Conservation (phyloP, 805 yeast species). For the Yarrowia yakushimensis region DNA sequence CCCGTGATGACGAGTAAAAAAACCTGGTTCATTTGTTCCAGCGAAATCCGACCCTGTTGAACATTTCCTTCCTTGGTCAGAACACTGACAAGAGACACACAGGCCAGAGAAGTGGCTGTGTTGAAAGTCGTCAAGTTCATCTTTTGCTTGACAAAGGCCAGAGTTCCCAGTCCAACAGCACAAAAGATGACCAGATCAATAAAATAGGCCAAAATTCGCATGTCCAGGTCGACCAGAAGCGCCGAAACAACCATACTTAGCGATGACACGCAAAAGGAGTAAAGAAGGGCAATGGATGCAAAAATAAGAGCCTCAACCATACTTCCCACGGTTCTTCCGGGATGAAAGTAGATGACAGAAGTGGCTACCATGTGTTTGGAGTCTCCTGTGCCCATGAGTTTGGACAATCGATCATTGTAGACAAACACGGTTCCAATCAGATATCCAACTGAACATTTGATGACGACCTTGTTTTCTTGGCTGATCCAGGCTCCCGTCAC, state of each 20-base stretch:
- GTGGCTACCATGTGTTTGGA: slow-evolving; percentile 81
- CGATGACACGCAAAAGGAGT: slow-evolving; percentile 51
- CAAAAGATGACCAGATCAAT: slow-evolving; percentile 51
- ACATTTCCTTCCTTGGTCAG: slow-evolving; percentile 70
- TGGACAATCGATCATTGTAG: slow-evolving; percentile 45
- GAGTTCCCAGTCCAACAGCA: slow-evolving; percentile 57
- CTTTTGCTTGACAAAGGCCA: slow-evolving; percentile 67
- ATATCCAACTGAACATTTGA: slow-evolving; percentile 74
- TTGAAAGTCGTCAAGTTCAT: slow-evolving; percentile 67
- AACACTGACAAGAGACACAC: slow-evolving; percentile 66
- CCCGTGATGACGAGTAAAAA: slow-evolving; percentile 60
- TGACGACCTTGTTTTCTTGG: slow-evolving; percentile 31
- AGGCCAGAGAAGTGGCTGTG: slow-evolving; percentile 76
- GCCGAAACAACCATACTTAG: slow-evolving; percentile 52
- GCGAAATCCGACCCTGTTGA: slow-evolving; percentile 56
- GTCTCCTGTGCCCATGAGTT: slow-evolving; percentile 59
- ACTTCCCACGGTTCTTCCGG: slow-evolving; percentile 72
- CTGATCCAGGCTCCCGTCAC: background rate
- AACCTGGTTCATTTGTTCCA: slow-evolving; percentile 51
- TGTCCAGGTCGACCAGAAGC: slow-evolving; percentile 44
- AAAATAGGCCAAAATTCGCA: slow-evolving; percentile 48
- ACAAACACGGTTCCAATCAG: slow-evolving; percentile 70
- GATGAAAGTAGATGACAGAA: slow-evolving; percentile 79
- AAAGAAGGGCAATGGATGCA: slow-evolving; percentile 53
- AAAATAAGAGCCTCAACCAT: slow-evolving; percentile 72